These are phyloP conservation scores for Boletus sp. DNA, from an alignment of 1,284 basidiomycete genomes.

Conservation along the genomic window DNA sequence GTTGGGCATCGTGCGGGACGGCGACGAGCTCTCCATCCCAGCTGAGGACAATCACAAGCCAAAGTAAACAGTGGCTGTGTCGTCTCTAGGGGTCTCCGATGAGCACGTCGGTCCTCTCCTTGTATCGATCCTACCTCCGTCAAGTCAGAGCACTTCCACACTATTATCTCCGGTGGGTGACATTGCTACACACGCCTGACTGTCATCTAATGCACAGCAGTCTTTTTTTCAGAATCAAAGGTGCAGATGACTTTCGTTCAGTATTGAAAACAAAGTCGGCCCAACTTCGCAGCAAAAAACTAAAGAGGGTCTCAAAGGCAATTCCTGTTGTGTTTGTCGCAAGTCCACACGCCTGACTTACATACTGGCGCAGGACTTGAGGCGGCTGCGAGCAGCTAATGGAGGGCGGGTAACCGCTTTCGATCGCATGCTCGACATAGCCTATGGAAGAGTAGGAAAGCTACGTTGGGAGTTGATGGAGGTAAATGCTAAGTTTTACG, in stretches of 20 bases:
- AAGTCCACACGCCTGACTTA: not conserved
- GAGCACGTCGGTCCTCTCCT: too few relatives aligned
- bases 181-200: not conserved
- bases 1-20: not conserved
- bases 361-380: slow-evolving; percentile 47
- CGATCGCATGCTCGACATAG: slow-evolving; percentile 59
- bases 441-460: slow-evolving; percentile 75
- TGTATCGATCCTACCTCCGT: slow-evolving; percentile 31
- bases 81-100: too few relatives aligned
- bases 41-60: slow-evolving; percentile 2
- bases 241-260: slow-evolving; percentile 52
- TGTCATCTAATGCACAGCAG: slow-evolving; percentile 36
- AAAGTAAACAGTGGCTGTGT: slow-evolving; percentile 21
- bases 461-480: slow-evolving; percentile 62
- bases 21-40: slow-evolving; percentile 13
- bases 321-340: not conserved
- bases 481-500: slow-evolving; percentile 33
- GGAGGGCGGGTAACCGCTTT: slow-evolving; percentile 51
- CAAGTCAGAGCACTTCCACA: slow-evolving; percentile 31
- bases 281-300: slow-evolving; percentile 37
- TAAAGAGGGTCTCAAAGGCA: slow-evolving; percentile 52
- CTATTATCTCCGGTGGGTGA: slow-evolving; percentile 27
- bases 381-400: slow-evolving; percentile 56
- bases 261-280: slow-evolving; percentile 32
- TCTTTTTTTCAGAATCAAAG: slow-evolving; percentile 61